Evolutionary conservation across 352 stramenopile species (phyloP).

Genomic region (Phytophthora sp.): DNA sequence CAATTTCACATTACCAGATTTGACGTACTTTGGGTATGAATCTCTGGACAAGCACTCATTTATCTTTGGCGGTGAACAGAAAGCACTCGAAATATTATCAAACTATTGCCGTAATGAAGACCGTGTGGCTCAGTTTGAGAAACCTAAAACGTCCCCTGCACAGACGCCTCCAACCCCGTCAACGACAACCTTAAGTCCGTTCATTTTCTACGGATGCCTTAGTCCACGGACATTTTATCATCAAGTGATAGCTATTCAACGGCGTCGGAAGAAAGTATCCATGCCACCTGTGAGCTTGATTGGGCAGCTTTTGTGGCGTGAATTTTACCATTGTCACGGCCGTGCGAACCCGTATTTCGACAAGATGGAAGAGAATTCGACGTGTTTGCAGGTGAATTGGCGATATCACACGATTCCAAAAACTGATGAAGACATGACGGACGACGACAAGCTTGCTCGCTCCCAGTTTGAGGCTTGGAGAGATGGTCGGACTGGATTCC

Average conservation of each 20-base stretch:
- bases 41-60: conserved; percentile 60
- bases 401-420: conserved; percentile 85
- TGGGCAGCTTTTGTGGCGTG: conserved; percentile 96
- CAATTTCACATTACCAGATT: conserved; percentile 64
- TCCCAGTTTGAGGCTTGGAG: conserved; percentile 94
- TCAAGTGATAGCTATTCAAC: conserved; percentile 80
- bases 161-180: conserved; percentile 76
- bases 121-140: conserved; percentile 95
- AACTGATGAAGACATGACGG: conserved; percentile 53
- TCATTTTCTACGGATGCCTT: conserved; percentile 94
- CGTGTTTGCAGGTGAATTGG: conserved; percentile 90
- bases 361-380: conserved; percentile 94
- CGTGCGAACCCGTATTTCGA: conserved; percentile 89
- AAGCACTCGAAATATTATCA: conserved; percentile 62
- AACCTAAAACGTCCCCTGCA: conserved; percentile 95
- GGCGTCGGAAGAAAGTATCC: conserved; percentile 60
- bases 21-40: conserved; percentile 70
- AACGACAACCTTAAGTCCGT: conserved; percentile 95
- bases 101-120: conserved; percentile 75
- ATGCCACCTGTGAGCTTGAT: conserved; percentile 92
- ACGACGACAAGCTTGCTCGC: conserved; percentile 81
- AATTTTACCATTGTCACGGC: conserved; percentile 93
- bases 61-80: conserved; percentile 73
- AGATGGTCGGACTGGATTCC: conserved; percentile 95
- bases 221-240: conserved; percentile 92